Percentiles rank a stretch among this genome's conserved stretches.
phyloP scores from a whole-genome alignment of 2,329 filamentous ascomycete species.

The Coniella lustricola region DNA sequence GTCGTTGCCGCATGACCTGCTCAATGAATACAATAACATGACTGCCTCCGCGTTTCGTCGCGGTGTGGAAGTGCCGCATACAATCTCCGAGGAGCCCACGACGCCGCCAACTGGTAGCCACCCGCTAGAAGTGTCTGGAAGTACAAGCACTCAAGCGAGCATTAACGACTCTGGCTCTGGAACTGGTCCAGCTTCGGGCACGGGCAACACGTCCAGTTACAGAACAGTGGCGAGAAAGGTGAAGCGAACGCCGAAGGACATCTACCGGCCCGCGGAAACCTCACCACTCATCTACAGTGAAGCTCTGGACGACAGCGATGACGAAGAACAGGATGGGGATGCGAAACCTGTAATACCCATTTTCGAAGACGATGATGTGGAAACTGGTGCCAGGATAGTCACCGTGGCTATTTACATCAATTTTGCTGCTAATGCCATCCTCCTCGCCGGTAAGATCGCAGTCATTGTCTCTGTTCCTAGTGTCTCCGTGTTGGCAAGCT shows the following conservation, averaged over 20 bases:
- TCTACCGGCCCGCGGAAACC: conserved; percentile 70
- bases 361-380: conserved; percentile 64
- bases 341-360: conserved; percentile 57
- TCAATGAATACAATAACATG: conserved; percentile 77
- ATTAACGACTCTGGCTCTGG: conserved; percentile 3
- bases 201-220: conserved; percentile 1
- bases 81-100: conserved; percentile 64
- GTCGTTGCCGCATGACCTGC: conserved; percentile 81
- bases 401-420: conserved; percentile 86
- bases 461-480: conserved; percentile 74
- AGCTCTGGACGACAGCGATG: conserved; percentile 35
- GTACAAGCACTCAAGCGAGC: background rate
- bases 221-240: conserved; percentile 40
- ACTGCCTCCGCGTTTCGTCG: conserved; percentile 47
- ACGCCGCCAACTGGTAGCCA: conserved; percentile 24
- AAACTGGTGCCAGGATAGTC: conserved; percentile 68
- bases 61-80: conserved; percentile 57
- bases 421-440: conserved; percentile 66
- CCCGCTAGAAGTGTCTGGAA: conserved; percentile 19
- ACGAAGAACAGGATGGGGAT: conserved; percentile 38
- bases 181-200: background rate
- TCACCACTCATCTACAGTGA: conserved; percentile 52
- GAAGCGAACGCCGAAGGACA: conserved; percentile 75
- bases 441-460: conserved; percentile 69
- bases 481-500: conserved; percentile 70